Evolutionary conservation across 257 asterid species (phyloP).

Genomic region (Rehmannia glutinosa): DNA sequence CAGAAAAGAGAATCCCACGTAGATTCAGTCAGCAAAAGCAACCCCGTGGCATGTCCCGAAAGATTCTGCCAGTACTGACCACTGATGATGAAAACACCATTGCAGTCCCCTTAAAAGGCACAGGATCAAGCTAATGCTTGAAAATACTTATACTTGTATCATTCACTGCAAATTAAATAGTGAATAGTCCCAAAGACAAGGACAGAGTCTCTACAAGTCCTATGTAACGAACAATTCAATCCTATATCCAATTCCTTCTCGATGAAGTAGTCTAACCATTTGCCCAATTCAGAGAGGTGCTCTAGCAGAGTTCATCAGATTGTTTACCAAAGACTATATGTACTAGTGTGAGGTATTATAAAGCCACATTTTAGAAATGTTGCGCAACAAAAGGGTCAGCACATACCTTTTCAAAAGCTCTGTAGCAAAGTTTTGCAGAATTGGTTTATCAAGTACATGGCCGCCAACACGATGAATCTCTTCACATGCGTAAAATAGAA

Average conservation of each 20-base stretch:
- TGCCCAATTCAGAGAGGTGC: background rate
- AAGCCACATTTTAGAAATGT: slow-evolving; percentile 7
- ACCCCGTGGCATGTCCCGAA: background rate
- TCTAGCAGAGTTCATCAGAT: slow-evolving; percentile 15
- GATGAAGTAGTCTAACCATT: background rate
- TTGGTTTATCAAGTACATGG: slow-evolving; percentile 81
- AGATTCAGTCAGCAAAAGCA: background rate
- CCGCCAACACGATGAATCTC: slow-evolving; percentile 97
- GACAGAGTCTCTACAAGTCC: background rate
- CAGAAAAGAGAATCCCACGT: background rate
- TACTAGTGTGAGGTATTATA: too few species aligned
- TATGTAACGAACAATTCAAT: background rate
- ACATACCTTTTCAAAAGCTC: slow-evolving; percentile 72
- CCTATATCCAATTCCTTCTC: background rate
- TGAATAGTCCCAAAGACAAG: background rate
- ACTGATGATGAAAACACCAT: too few species aligned
- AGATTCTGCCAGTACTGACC: background rate
- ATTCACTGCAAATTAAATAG: background rate
- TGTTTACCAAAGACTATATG: slow-evolving; percentile 41
- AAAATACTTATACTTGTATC: background rate
- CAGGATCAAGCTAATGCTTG: background rate
- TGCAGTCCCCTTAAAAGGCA: background rate
- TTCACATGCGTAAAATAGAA: slow-evolving; percentile 83
- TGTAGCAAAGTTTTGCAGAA: slow-evolving; percentile 79
- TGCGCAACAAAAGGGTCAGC: slow-evolving; percentile 10